phyloP scores from a whole-genome alignment of 306 rosid species.

The Mimosa bimucronata region DNA sequence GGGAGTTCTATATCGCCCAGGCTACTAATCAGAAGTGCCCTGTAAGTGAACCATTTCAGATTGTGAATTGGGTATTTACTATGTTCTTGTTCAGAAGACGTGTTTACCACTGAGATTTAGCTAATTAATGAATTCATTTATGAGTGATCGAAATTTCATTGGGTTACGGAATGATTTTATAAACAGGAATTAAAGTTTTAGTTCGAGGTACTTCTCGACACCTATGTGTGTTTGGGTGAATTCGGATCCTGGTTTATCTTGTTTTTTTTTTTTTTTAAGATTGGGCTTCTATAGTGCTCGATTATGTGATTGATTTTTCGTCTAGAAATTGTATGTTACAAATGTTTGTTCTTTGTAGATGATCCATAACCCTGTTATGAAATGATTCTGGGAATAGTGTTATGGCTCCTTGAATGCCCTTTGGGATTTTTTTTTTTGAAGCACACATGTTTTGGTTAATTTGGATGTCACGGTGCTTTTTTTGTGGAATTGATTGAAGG shows the following conservation, averaged over 20 bases:
- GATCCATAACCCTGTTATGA: no score
- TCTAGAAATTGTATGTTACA: background rate
- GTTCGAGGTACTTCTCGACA: background rate
- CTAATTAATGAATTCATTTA: background rate
- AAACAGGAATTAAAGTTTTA: constrained; percentile 17
- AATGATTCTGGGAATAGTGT: no score
- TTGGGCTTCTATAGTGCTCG: background rate
- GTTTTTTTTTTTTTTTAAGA: background rate
- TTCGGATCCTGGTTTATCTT: background rate
- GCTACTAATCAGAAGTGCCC: constrained; percentile 64
- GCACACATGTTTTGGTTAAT: background rate
- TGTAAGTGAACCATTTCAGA: constrained; percentile 48
- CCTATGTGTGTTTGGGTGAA: background rate
- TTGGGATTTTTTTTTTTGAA: no score
- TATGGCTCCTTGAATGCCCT: no score
- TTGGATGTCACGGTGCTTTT: background rate
- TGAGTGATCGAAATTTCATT: background rate
- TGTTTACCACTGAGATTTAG: background rate
- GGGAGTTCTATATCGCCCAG: constrained; percentile 59
- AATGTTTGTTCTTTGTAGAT: background rate
- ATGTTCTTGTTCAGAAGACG: background rate
- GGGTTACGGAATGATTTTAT: background rate
- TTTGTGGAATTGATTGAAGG: constrained; percentile 48
- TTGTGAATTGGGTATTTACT: background rate
- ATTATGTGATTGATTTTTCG: background rate